These are phyloP conservation scores for Nemania serpens DNA, from an alignment of 2,329 filamentous ascomycete genomes.

Conservation along the genomic window DNA sequence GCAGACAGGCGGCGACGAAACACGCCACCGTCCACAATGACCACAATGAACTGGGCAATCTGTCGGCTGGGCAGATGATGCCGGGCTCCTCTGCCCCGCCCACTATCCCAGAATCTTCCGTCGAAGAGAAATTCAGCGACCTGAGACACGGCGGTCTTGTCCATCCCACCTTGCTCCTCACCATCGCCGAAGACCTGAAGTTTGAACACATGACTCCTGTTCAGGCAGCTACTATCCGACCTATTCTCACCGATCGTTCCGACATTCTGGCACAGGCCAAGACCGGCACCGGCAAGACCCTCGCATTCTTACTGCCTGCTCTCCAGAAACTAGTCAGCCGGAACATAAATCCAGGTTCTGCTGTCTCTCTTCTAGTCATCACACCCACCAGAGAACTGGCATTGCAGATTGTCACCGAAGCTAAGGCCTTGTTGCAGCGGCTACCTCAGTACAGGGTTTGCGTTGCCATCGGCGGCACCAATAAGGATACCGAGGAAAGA, in stretches of 20 bases:
- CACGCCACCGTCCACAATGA: conserved; percentile 9
- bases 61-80: neutral
- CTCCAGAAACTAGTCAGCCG: conserved; percentile 72
- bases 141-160: conserved; percentile 34
- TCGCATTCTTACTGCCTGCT: conserved; percentile 84
- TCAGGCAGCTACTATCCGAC: conserved; percentile 56
- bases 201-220: conserved; percentile 61
- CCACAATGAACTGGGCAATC: conserved; percentile 5
- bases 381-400: conserved; percentile 74
- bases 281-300: conserved; percentile 85
- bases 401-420: conserved; percentile 73
- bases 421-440: conserved; percentile 70
- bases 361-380: conserved; percentile 66
- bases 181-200: conserved; percentile 54
- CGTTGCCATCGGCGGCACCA: conserved; percentile 78
- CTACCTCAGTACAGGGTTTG: conserved; percentile 77
- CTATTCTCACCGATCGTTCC: conserved; percentile 50
- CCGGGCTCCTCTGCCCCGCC: conserved; percentile 8
- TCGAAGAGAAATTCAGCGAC: conserved; percentile 15
- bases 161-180: conserved; percentile 52
- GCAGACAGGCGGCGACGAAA: conserved; percentile 1
- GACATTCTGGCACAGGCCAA: conserved; percentile 78
- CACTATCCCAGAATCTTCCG: conserved; percentile 7
- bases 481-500: conserved; percentile 73
- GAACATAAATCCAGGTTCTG: conserved; percentile 41